phyloP scores from a whole-genome alignment of 306 rosid genomes.

The Nissolia schottii region DNA sequence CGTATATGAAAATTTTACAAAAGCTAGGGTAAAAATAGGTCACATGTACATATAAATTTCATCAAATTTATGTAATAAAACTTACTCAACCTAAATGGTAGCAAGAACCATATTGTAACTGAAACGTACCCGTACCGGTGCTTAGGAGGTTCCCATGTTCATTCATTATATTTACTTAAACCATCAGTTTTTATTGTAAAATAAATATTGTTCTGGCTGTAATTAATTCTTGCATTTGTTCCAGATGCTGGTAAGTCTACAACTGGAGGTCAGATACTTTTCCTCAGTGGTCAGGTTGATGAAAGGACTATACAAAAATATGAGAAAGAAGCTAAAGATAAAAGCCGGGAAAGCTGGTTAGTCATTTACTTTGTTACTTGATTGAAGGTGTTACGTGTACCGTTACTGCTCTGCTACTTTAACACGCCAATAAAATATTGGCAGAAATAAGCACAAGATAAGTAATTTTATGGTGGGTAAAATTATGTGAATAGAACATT shows the following conservation, averaged over 20 bases:
- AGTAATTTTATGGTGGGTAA: background rate
- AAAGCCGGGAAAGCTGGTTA: constrained; percentile 99
- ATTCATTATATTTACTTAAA: background rate
- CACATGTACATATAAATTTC: no score
- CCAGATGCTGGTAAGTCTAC: constrained; percentile 99
- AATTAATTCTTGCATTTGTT: constrained; percentile 12
- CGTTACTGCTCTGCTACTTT: background rate
- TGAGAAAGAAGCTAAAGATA: constrained; percentile 98
- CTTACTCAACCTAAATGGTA: no score
- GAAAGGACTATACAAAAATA: constrained; percentile 96
- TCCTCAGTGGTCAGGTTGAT: constrained; percentile 95
- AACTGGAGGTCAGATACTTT: constrained; percentile 97
- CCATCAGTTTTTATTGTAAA: background rate
- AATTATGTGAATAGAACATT: background rate
- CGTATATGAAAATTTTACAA: no score
- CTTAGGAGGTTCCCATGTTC: background rate
- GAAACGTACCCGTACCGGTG: no score
- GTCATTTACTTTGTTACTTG: constrained; percentile 27
- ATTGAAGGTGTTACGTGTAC: background rate
- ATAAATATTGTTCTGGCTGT: background rate
- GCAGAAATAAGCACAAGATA: background rate
- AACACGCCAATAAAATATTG: background rate
- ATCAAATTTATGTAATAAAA: no score
- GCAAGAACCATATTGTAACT: no score
- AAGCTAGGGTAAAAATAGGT: no score